phyloP scores from a whole-genome alignment of 176 grass and related monocot genomes.

The Avena sativa region DNA sequence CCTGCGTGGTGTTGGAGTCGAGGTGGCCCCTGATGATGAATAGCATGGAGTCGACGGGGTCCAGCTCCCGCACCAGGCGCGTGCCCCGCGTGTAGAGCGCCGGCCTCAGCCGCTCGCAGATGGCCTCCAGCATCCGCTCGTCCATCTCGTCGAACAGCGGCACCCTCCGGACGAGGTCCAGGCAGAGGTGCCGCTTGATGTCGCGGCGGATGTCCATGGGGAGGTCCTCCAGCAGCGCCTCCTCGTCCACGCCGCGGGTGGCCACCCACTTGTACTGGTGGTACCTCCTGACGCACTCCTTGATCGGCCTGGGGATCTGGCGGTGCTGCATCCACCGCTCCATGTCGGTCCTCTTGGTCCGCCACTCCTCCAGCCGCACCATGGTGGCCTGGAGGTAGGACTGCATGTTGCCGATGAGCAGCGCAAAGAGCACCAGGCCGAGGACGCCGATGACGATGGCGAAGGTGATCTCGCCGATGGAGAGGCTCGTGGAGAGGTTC shows the following conservation, averaged over 20 bases:
- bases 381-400: conserved; percentile 94
- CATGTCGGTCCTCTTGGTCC: conserved; percentile 81
- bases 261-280: conserved; percentile 92
- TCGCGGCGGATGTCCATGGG: conserved; percentile 85
- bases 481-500: conserved; percentile 78
- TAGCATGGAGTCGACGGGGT: conserved; percentile 83
- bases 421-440: conserved; percentile 83
- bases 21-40: conserved; percentile 93
- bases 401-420: conserved; percentile 94
- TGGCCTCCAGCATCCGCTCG: conserved; percentile 91
- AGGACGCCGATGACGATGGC: conserved; percentile 83
- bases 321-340: conserved; percentile 99
- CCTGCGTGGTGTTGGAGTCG: conserved; percentile 92
- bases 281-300: conserved; percentile 74
- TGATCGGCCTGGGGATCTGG: conserved; percentile 78
- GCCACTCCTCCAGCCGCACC: conserved; percentile 91
- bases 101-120: conserved; percentile 87
- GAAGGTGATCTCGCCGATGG: conserved; percentile 74
- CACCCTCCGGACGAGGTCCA: conserved; percentile 82
- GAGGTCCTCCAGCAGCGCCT: conserved; percentile 70
- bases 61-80: conserved; percentile 77
- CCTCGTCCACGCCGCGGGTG: conserved; percentile 87
- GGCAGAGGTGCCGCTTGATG: conserved; percentile 96
- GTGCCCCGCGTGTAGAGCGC: conserved; percentile 85
- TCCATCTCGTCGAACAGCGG: conserved; percentile 99